Conservation (phyloP, 441 rosid species). For the Rhodomyrtus psidioides region DNA sequence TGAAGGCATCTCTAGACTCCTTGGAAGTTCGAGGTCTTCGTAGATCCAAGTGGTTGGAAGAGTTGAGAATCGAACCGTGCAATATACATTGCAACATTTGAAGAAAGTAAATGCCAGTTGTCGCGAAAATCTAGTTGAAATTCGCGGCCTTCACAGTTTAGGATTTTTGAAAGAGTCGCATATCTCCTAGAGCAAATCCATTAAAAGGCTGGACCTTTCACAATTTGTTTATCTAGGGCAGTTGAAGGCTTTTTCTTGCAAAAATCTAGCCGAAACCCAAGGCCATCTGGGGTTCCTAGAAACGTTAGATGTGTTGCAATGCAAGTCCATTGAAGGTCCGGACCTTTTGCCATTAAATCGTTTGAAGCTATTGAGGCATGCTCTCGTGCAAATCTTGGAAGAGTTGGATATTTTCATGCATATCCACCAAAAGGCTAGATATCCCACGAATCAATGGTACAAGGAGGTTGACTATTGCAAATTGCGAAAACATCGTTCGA, state of each 20-base stretch:
- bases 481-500: neutral
- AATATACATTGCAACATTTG: neutral
- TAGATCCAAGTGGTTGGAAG: neutral
- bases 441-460: neutral
- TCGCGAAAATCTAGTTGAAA: fast-evolving
- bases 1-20: neutral
- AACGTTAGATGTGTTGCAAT: no score
- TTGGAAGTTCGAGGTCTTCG: neutral
- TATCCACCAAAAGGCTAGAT: neutral
- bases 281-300: no score
- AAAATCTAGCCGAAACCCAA: no score
- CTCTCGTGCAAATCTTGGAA: no score
- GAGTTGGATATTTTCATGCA: no score
- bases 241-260: no score
- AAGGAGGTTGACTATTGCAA: neutral
- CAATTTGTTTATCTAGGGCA: no score
- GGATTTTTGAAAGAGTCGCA: neutral
- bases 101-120: neutral
- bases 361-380: no score
- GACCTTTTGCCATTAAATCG: no score
- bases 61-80: neutral
- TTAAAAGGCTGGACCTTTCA: no score
- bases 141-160: neutral
- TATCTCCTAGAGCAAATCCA: neutral
- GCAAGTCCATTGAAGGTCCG: no score